Evolutionary conservation across 805 yeast genomes (phyloP), one percentile per base, ranked within the genome.

Genomic region (Candida awuae): DNA sequence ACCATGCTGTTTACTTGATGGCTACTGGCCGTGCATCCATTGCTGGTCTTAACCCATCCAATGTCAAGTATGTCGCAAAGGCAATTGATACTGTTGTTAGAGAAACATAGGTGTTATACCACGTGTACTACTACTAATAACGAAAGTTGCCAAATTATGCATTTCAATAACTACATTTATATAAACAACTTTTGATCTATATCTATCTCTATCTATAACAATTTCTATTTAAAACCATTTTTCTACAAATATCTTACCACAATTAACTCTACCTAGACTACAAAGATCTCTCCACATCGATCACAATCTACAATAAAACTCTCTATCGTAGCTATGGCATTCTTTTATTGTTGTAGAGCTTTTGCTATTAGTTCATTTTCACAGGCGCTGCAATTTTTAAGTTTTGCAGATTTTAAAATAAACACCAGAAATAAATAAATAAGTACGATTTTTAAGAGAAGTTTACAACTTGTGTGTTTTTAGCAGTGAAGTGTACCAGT

Each of bases 1-100:
- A 80, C 50, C 94, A 80, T 60, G 95, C 80, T 23, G 78, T 90
- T 34, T 90, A 90, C 59, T 60, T 88, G 59, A 84, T 84, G 16
- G 59, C 77, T 32, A 75, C 83, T 39, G 97, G 97, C 35, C 77
- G 97, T 59, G 90, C 94, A 35, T 83, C 94, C 31, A 84, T 90
- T 60, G 95, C 97, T 10, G 97, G 97, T 17, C 71, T 90, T 59
- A 90, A 85, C 64, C 79, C 77, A 39, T 64, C 71, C 39, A 88
- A 90, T 55, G 81, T 87, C 39, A 75, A 73, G 40, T 67, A 75
- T 54, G 92, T 88, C 37, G 95, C 96, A 35, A 63, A 71, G 44
- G 79, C 92, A 23, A 75, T 88, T 52, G 88, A 85, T 59, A 84
- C 78, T 56, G 94, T 82, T 42, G 86, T 82, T 13, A 51, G 62